Evolutionary conservation across 148 eudicot species (phyloP), one percentile per base, ranked within the genome.

Genomic region (Chenopodium quinoa): DNA sequence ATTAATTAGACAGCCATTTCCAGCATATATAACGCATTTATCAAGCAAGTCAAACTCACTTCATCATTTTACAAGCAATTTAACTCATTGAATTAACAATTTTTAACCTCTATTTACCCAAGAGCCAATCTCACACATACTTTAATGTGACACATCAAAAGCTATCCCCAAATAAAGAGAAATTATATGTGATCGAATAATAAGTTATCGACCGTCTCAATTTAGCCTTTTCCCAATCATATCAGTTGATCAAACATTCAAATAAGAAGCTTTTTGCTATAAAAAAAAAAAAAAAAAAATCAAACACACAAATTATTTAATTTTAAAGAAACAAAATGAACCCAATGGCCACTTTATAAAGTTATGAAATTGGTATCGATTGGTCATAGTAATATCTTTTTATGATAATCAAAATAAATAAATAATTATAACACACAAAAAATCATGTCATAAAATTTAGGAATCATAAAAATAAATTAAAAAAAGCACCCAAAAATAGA

Each of bases 31-130:
- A 52, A 14, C 76, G 75, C 63, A 32, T 20, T 23, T 12, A 73
- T 73, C 23, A 83, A 83, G 79, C 46, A 65, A 75, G 76, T 83
- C 75, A 68, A 79, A n/a, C 63, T 6, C 50, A 64, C 78, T 82
- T 71, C 72, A 22, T 72, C 77, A 71, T 60, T 40, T 63, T 48
- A 70, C 80, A 71, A 71, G 50, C 80, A 47, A 82, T 47, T 70
- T 10, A 54, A 68, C 3, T 76, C 17, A 52, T 16, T 34, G 56
- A 27, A 76, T 20, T 68, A 76, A 75, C 58, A 68, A 1, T 54
- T 23, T 69, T 60, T 40, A 37, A 79, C 25, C 58, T 27, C 9
- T 4, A 37, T 3, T 19, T 40, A 40, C 17, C 20, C 16, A 27
- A 80, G 2, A 50, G 54, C 52, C 12, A 50, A 50, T 13, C 54